A percentile compares a stretch with the other conserved stretches of the same genome.
phyloP scores from a whole-genome alignment of 768 basidiomycete genomes.

The Xanthoconium purpureum region DNA sequence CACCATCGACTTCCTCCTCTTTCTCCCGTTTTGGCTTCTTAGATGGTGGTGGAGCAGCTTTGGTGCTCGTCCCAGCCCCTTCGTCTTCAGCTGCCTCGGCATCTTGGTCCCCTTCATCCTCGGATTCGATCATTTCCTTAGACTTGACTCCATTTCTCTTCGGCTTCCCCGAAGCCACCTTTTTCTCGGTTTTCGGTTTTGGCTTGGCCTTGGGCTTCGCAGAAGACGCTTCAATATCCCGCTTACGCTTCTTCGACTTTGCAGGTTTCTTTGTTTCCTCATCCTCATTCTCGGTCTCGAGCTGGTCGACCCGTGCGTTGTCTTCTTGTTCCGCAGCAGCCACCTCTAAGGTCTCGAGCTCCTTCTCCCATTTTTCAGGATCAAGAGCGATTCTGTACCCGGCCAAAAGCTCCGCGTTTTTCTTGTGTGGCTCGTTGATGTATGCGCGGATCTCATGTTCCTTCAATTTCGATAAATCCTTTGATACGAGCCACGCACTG shows the following conservation, averaged over 20 bases:
- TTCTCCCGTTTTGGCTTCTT: constrained; percentile 64
- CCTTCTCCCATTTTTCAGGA: constrained; percentile 65
- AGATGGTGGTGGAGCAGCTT: constrained; percentile 55
- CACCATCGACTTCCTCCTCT: constrained; percentile 61
- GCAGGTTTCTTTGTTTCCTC: constrained; percentile 48
- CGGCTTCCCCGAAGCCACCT: constrained; percentile 29
- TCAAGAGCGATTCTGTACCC: constrained; percentile 77
- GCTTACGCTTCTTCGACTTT: constrained; percentile 59
- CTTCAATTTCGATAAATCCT: constrained; percentile 79
- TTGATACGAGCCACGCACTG: constrained; percentile 82
- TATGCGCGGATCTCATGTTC: constrained; percentile 80
- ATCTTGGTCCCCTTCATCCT: constrained; percentile 52
- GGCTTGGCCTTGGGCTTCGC: constrained; percentile 40
- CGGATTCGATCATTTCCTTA: constrained; percentile 63
- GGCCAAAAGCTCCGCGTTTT: constrained; percentile 66
- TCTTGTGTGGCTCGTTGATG: constrained; percentile 75
- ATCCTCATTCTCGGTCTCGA: constrained; percentile 50
- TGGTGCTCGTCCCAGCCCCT: constrained; percentile 49
- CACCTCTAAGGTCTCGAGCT: constrained; percentile 34
- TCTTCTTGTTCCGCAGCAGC: constrained; percentile 47
- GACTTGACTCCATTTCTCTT: constrained; percentile 62
- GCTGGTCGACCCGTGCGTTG: constrained; percentile 65
- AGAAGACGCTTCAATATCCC: constrained; percentile 50
- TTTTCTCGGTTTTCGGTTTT: constrained; percentile 46
- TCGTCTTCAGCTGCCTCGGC: constrained; percentile 47